Conservation (phyloP, 139 green algal species). For the Ettlia oleoabundans region DNA sequence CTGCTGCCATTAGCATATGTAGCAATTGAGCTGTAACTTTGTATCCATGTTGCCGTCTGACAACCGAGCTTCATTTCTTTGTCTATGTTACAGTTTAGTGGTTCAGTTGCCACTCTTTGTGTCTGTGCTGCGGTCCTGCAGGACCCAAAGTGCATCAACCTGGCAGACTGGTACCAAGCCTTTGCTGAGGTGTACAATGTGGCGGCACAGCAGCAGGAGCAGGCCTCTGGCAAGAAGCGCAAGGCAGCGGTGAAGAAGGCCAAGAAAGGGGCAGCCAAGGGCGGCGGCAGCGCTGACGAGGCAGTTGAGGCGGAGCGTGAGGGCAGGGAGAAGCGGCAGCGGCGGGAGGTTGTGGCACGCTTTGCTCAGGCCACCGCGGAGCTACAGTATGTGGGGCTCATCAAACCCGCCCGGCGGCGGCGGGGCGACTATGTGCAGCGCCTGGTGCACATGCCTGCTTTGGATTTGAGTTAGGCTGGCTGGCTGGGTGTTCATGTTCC, state of each 20-base stretch:
- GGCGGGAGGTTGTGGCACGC: constrained; percentile 41
- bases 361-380: constrained; percentile 56
- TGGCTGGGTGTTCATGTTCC: too few relatives aligned
- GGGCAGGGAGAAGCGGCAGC: neutral
- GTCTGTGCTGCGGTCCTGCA: too few relatives aligned
- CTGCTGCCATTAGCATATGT: too few relatives aligned
- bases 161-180: constrained; percentile 60
- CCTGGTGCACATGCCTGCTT: constrained; percentile 40
- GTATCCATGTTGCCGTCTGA: neutral
- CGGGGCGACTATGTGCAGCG: constrained; percentile 53
- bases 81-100: neutral
- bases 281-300: neutral
- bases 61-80: neutral
- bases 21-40: neutral
- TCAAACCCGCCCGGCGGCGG: constrained; percentile 41
- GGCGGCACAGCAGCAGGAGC: neutral
- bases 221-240: neutral
- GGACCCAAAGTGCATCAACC: constrained; percentile 44
- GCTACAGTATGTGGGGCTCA: constrained; percentile 58
- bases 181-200: constrained; percentile 31
- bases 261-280: neutral
- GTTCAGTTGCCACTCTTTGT: too few relatives aligned
- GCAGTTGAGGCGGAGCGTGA: neutral
- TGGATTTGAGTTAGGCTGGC: neutral
- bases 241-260: neutral